These are phyloP conservation scores for Cordyceps javanica DNA, from an alignment of 2,329 filamentous ascomycete species.

Conservation along the genomic window DNA sequence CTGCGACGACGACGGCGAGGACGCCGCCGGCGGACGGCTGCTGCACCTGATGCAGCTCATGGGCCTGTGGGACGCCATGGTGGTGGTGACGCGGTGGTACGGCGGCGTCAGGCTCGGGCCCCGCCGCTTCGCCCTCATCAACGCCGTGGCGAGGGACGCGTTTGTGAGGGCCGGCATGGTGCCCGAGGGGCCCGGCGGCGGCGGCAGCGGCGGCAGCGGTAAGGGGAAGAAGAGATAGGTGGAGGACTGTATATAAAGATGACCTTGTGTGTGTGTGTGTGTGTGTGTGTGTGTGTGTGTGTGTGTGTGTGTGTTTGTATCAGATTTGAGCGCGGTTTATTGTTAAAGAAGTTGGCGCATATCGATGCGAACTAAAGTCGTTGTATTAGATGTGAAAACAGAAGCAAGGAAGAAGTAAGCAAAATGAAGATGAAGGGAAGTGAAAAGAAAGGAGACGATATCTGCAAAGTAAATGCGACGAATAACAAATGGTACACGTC, in stretches of 20 bases:
- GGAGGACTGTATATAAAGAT: conserved; percentile 19
- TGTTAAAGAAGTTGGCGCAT: no score
- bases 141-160: conserved; percentile 75
- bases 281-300: neutral
- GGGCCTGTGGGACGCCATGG: conserved; percentile 87
- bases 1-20: conserved; percentile 94
- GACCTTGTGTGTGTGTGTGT: neutral
- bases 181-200: conserved; percentile 37
- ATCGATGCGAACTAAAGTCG: neutral
- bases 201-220: conserved; percentile 23
- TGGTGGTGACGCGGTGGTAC: conserved; percentile 93
- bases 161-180: conserved; percentile 71
- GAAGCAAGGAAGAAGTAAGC: no score
- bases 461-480: no score
- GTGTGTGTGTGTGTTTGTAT: neutral
- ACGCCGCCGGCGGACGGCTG: conserved; percentile 78
- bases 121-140: conserved; percentile 85
- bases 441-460: no score
- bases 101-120: conserved; percentile 86
- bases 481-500: no score
- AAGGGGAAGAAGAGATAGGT: conserved; percentile 37
- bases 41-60: conserved; percentile 91
- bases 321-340: no score
- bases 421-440: no score
- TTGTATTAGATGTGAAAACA: no score